Conservation (phyloP, 2,329 filamentous ascomycete genomes). For the Fragosphaeria purpurea region DNA sequence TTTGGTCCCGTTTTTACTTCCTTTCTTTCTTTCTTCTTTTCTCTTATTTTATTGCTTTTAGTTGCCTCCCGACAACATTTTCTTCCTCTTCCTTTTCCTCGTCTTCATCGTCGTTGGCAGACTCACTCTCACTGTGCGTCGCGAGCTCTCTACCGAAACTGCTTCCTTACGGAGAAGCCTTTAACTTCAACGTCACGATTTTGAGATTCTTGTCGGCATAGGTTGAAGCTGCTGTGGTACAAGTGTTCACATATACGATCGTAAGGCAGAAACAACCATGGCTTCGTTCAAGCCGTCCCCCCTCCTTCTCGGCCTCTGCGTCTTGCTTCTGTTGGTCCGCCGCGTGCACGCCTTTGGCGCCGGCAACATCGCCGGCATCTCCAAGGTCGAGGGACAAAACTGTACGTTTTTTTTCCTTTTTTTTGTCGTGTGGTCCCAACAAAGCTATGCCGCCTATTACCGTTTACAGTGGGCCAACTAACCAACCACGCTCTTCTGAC, state of each 20-base stretch:
- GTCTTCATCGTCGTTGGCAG: too few relatives aligned
- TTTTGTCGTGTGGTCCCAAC: not conserved
- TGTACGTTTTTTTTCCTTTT: slow-evolving; percentile 37
- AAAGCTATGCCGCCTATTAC: too few relatives aligned
- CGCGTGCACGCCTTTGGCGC: slow-evolving; percentile 73
- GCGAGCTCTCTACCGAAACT: too few relatives aligned
- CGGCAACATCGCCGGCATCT: slow-evolving; percentile 75
- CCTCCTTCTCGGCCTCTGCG: slow-evolving; percentile 43
- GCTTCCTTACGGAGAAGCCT: too few relatives aligned
- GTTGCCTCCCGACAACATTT: too few relatives aligned
- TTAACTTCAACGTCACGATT: not conserved
- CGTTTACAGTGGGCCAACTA: not conserved
- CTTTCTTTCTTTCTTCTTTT: not conserved
- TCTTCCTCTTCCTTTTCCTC: not conserved
- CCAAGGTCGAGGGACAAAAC: slow-evolving; percentile 74
- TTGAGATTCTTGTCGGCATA: too few relatives aligned
- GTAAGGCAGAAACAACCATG: slow-evolving; percentile 27
- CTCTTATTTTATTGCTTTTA: not conserved
- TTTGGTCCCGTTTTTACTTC: not conserved
- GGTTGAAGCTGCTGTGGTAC: too few relatives aligned
- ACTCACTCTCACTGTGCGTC: too few relatives aligned
- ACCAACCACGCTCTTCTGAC: not conserved
- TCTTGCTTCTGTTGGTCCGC: slow-evolving; percentile 57
- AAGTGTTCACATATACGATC: too few relatives aligned
- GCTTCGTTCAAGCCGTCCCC: slow-evolving; percentile 36